A percentile compares a stretch with the other conserved stretches of the same genome.
These are phyloP conservation scores for Alternaria alternata DNA, from an alignment of 2,329 filamentous ascomycete species.

Conservation along the genomic window DNA sequence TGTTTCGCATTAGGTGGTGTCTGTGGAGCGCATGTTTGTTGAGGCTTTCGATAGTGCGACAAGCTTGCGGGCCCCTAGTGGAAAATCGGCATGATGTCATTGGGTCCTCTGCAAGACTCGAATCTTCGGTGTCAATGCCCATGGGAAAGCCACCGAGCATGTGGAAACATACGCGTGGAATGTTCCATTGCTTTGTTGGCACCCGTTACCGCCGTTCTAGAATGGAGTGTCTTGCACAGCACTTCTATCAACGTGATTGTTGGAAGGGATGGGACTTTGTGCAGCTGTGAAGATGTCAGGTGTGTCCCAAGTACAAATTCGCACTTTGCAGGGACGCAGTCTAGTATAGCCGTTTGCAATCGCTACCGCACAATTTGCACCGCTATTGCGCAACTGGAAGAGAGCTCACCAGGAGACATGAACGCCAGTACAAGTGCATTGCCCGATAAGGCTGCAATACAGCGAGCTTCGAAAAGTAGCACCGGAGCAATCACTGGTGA, in stretches of 20 bases:
- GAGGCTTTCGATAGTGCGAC: slow-evolving; percentile 7
- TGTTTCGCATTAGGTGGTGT: slow-evolving; percentile 1
- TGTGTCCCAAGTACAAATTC: not conserved
- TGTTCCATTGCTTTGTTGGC: not conserved
- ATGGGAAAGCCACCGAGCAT: not conserved
- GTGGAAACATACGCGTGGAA: slow-evolving; percentile 6
- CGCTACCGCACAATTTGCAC: slow-evolving; percentile 1
- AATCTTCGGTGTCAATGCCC: not conserved
- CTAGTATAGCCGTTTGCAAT: not conserved
- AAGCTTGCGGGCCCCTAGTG: not conserved
- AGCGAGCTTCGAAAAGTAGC: not conserved
- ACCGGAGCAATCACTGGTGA: not conserved
- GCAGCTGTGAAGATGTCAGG: not conserved
- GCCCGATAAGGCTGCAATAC: not conserved
- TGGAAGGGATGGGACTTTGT: not conserved
- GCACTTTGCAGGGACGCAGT: not conserved
- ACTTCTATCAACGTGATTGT: not conserved
- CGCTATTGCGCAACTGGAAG: not conserved
- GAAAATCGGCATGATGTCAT: slow-evolving; percentile 12
- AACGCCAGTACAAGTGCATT: not conserved
- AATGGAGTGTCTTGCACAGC: not conserved
- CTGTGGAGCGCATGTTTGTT: slow-evolving; percentile 8
- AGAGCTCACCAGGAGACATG: not conserved
- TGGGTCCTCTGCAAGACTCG: not conserved
- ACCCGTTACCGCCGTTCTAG: not conserved